phyloP scores from a whole-genome alignment of 345 rosid genomes.

The Eucalyptus curtisii region DNA sequence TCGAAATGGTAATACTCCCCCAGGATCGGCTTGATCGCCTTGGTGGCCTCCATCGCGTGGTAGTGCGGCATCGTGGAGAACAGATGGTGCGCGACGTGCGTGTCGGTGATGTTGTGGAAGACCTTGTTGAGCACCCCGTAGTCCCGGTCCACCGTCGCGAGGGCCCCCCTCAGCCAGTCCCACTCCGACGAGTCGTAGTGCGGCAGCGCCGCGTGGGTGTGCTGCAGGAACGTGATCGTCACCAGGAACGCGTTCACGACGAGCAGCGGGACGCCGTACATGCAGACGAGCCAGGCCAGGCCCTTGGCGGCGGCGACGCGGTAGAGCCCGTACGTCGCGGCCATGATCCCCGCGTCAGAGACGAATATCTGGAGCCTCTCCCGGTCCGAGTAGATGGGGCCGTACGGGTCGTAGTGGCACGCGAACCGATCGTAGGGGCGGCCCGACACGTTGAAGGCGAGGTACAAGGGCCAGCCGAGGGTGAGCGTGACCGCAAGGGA shows the following conservation, averaged over 20 bases:
- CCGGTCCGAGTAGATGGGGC: constrained; percentile 37
- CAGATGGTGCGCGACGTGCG: constrained; percentile 54
- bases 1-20: constrained; percentile 46
- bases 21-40: constrained; percentile 40
- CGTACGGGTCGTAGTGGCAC: constrained; percentile 29
- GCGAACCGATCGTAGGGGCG: constrained; percentile 29
- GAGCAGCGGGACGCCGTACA: constrained; percentile 38
- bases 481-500: constrained; percentile 14
- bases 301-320: constrained; percentile 17
- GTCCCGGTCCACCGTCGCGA: constrained; percentile 45
- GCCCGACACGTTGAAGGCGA: constrained; percentile 36
- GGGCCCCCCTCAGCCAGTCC: constrained; percentile 64
- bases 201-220: constrained; percentile 51
- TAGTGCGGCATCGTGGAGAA: constrained; percentile 65
- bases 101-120: constrained; percentile 48
- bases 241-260: constrained; percentile 44
- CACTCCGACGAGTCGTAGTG: constrained; percentile 50
- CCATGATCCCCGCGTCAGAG: constrained; percentile 34
- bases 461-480: constrained; percentile 42
- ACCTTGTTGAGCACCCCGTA: constrained; percentile 49
- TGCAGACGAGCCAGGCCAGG: constrained; percentile 31
- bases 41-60: constrained; percentile 51
- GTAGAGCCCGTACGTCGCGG: constrained; percentile 18
- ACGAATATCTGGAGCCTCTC: constrained; percentile 40
- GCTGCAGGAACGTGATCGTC: constrained; percentile 48